Evolutionary conservation across 352 stramenopile species (phyloP).

Genomic region (Globisporangium yorkense): DNA sequence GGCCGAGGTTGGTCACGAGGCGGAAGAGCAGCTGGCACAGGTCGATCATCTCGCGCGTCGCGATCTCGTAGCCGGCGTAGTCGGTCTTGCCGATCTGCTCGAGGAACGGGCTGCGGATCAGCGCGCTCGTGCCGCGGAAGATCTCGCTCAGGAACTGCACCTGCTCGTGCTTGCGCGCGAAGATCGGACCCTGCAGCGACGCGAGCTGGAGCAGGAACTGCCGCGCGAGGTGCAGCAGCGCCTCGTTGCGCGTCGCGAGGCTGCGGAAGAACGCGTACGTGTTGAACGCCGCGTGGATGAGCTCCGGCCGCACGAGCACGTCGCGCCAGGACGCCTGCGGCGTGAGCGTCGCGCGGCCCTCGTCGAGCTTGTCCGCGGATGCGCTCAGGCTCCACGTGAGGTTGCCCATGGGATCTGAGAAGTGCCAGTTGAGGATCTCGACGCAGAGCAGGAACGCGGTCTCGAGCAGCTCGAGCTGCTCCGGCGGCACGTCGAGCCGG

Average conservation of each 20-base stretch:
- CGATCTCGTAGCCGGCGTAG: conserved; percentile 57
- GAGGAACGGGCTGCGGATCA: conserved; percentile 73
- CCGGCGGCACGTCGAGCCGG: conserved; percentile 30
- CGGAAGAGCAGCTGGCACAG: conserved; percentile 78
- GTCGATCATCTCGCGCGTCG: conserved; percentile 78
- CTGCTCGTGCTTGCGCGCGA: conserved; percentile 51
- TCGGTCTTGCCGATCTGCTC: conserved; percentile 59
- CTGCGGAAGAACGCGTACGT: conserved; percentile 79
- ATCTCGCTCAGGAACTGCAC: conserved; percentile 67
- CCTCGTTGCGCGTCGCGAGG: conserved; percentile 60
- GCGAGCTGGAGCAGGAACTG: conserved; percentile 80
- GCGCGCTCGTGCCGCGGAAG: conserved; percentile 50
- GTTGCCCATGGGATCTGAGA: conserved; percentile 51
- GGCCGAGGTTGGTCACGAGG: conserved; percentile 68
- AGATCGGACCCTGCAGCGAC: conserved; percentile 69
- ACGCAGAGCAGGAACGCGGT: conserved; percentile 69
- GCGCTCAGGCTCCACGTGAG: conserved; percentile 58
- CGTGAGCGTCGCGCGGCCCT: conserved; percentile 35
- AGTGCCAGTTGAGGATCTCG: conserved; percentile 81
- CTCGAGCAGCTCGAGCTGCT: conserved; percentile 75
- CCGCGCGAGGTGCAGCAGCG: conserved; percentile 63
- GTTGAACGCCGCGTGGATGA: conserved; percentile 85
- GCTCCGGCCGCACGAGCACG: conserved; percentile 54
- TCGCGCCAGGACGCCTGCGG: conserved; percentile 65
- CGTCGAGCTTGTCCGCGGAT: conserved; percentile 23